Percentiles rank a stretch among this genome's conserved stretches.
These are phyloP conservation scores for Alternaria sp. DNA, from an alignment of 2,329 filamentous ascomycete species.

Conservation along the genomic window DNA sequence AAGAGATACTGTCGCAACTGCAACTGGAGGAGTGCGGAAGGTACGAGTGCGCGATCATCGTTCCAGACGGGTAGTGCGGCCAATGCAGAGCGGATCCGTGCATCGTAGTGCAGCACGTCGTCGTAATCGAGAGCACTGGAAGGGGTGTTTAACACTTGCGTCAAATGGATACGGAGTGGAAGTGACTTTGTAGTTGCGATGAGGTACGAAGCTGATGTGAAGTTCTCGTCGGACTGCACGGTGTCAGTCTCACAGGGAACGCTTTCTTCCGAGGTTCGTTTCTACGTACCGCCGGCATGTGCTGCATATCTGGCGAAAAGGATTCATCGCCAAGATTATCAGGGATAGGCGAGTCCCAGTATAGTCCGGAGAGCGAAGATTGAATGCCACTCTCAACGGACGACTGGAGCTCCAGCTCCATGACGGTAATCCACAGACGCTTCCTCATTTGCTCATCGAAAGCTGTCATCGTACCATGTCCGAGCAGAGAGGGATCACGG, in stretches of 20 bases:
- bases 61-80: conserved; percentile 34
- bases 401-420: conserved; percentile 63
- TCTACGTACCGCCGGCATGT: conserved; percentile 25
- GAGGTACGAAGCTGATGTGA: conserved; percentile 41
- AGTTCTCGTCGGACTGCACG: conserved; percentile 30
- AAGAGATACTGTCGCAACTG: conserved; percentile 45
- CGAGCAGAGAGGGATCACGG: conserved; percentile 52
- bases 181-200: conserved; percentile 31
- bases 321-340: conserved; percentile 60
- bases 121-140: conserved; percentile 35
- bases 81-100: conserved; percentile 33
- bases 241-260: neutral
- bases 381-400: conserved; percentile 63
- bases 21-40: conserved; percentile 35
- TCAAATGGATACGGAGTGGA: conserved; percentile 40
- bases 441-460: conserved; percentile 62
- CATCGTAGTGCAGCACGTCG: conserved; percentile 43
- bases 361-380: conserved; percentile 48
- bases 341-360: conserved; percentile 59
- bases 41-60: conserved; percentile 18
- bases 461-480: conserved; percentile 37
- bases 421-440: conserved; percentile 63
- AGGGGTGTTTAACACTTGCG: conserved; percentile 42
- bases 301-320: conserved; percentile 39
- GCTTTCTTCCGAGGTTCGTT: neutral